Evolutionary conservation across 2,329 filamentous ascomycete species (phyloP).

Genomic region (Didymella pomorum): DNA sequence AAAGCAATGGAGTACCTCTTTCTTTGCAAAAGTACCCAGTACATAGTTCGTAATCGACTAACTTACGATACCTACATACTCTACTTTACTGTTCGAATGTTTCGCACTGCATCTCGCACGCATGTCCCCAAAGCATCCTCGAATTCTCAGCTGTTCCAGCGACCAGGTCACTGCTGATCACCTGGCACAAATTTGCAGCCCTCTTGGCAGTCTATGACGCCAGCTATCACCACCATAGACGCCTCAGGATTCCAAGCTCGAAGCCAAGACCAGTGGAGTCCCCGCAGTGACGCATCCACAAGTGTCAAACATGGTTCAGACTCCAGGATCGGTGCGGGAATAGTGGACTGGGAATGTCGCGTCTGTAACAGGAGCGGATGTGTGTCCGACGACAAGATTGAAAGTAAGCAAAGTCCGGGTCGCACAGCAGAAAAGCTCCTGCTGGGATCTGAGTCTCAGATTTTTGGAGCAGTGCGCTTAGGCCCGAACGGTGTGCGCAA

Average conservation of each 20-base stretch:
- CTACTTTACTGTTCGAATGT: too few relatives aligned
- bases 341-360: neutral
- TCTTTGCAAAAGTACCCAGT: conserved; percentile 3
- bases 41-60: neutral
- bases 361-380: too few relatives aligned
- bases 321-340: conserved; percentile 3
- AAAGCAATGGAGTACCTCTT: neutral
- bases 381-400: too few relatives aligned
- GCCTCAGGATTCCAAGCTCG: neutral
- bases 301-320: neutral
- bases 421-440: too few relatives aligned
- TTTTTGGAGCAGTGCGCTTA: too few relatives aligned
- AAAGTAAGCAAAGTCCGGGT: too few relatives aligned
- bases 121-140: neutral
- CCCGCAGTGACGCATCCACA: conserved; percentile 2
- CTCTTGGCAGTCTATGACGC: conserved; percentile 9
- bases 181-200: neutral
- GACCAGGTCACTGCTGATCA: neutral
- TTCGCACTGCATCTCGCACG: neutral
- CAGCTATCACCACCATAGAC: neutral
- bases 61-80: neutral
- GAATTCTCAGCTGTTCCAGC: neutral
- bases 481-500: too few relatives aligned
- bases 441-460: too few relatives aligned
- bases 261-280: neutral